Base-by-base conservation (phyloP, 176 grass and related monocot species). In the Zoysia pacifica region DNA sequence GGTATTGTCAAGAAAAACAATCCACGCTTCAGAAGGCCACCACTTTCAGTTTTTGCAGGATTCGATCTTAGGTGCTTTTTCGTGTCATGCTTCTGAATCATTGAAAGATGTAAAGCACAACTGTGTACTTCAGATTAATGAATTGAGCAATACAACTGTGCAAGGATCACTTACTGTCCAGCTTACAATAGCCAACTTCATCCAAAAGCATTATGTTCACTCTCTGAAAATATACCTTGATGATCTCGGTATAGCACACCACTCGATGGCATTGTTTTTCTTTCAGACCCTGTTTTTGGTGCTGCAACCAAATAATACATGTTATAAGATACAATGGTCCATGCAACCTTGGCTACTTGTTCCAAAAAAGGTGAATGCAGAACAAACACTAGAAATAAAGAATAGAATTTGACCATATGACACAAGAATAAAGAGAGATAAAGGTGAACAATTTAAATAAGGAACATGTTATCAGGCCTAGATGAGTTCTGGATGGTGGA, bases 1-100 rank as follows among this genome's bases (percentile, higher is more conserved):
- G 84, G 86, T 62, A 93, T 80, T 70, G 90, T 84, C 79, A 99
- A 86, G 75, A 53, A 91, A 85, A 99, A 91, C 58, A 99, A 68
- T 2, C 88, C 81, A 48, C 86, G 96, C 68, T 91, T 93, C 45
- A 99, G 35, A 86, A 95, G 84, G 48, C 90, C 84, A 0, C 77
- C 84, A 67, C 43, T 73, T 65, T 88, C 79, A 76, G 50, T 68
- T 86, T 91, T 81, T 76, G 47, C 42, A 65, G 52, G 70, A 65
- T 77, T 82, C 62, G n/a, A n/a, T 40, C 40, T 55, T 50, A 4
- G 1, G 37, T 49, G 50, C 12, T 58, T 85, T 14, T 65, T 20
- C 40, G 18, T 70, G 53, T 7, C 46, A 68, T 48, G 11, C 38
- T 54, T 64, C 62, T 79, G 67, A 64, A 50, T 44, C 47, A n/a